Evolutionary conservation across 2,329 filamentous ascomycete genomes (phyloP).

Genomic region (Trichoderma citrinoviride): DNA sequence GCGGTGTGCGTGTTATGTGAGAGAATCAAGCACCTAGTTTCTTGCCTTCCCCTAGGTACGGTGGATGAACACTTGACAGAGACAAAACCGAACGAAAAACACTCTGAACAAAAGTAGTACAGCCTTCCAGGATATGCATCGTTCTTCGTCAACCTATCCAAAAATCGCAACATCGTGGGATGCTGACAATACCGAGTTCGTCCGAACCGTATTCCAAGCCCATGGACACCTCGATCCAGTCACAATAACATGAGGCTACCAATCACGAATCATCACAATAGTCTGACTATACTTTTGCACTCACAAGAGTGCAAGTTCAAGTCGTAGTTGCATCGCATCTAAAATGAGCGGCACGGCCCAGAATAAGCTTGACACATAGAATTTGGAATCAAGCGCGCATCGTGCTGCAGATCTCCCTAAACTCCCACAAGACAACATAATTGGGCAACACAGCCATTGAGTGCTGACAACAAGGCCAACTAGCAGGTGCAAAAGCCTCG

Average conservation of each 20-base stretch:
- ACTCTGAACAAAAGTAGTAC: neutral
- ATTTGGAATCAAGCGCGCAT: neutral
- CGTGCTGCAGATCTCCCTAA: neutral
- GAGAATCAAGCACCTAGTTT: neutral
- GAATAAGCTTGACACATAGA: conserved; percentile 18
- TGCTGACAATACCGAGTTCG: neutral
- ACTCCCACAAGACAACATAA: no score
- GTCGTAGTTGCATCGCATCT: neutral
- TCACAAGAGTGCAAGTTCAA: neutral
- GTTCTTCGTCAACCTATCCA: neutral
- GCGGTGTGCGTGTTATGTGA: neutral
- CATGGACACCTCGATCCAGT: neutral
- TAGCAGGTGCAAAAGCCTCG: no score
- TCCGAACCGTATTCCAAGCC: neutral
- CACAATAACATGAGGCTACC: neutral
- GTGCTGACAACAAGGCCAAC: neutral
- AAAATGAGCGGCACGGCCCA: neutral
- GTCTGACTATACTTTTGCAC: neutral
- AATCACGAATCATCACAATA: neutral
- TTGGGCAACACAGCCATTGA: neutral
- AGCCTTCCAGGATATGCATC: neutral
- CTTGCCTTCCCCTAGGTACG: neutral
- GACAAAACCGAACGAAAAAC: neutral
- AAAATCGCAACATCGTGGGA: neutral
- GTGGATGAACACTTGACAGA: neutral